Conservation (phyloP, 331 rosid genomes). For the Phaseolus coccineus region DNA sequence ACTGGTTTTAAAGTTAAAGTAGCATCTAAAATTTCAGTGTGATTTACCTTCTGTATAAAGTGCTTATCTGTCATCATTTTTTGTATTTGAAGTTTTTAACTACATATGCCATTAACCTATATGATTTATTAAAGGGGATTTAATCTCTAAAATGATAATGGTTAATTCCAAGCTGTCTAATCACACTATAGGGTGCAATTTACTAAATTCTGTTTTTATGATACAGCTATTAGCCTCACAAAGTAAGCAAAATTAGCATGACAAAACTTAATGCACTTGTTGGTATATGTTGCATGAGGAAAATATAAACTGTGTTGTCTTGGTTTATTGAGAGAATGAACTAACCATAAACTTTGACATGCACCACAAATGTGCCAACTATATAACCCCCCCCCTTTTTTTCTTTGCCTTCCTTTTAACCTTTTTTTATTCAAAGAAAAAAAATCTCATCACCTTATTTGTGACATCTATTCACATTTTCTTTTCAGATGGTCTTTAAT, state of each 20-base stretch:
- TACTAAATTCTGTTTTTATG: slow-evolving; percentile 14
- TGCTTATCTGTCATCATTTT: slow-evolving; percentile 21
- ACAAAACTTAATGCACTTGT: slow-evolving; percentile 35
- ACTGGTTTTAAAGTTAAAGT: slow-evolving; percentile 6
- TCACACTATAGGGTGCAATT: neutral
- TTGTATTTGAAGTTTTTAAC: slow-evolving; percentile 18
- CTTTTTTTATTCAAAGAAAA: neutral
- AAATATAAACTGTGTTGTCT: neutral
- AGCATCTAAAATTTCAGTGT: neutral
- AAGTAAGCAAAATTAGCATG: slow-evolving; percentile 41
- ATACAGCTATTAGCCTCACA: slow-evolving; percentile 10
- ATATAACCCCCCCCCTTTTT: neutral
- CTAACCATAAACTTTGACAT: slow-evolving; percentile 40
- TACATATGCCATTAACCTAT: slow-evolving; percentile 5
- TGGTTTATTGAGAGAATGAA: slow-evolving; percentile 38
- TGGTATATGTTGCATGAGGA: slow-evolving; percentile 21
- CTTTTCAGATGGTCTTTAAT: slow-evolving; percentile 84
- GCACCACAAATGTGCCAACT: slow-evolving; percentile 35
- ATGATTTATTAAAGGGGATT: slow-evolving; percentile 12
- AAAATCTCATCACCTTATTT: neutral
- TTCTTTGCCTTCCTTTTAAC: neutral
- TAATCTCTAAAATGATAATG: neutral
- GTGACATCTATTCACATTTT: slow-evolving; percentile 11
- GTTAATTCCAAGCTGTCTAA: slow-evolving; percentile 28
- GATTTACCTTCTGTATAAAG: neutral